Conservation (phyloP, 352 stramenopile species). For the Pythium coloratum region DNA sequence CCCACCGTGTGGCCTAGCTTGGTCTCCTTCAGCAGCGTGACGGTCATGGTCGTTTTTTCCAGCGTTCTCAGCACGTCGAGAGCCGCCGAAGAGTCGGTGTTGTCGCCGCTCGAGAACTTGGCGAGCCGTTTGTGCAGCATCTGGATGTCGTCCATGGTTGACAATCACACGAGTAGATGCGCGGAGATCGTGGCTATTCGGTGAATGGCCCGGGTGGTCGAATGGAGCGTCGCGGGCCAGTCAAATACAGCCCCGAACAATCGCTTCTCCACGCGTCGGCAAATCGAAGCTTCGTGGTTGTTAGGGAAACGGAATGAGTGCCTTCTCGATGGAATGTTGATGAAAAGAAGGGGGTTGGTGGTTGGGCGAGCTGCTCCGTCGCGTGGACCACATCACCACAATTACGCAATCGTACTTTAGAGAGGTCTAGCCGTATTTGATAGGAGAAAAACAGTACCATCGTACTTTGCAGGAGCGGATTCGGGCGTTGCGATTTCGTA, state of each 20-base stretch:
- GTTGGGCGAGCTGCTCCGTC: conserved; percentile 9
- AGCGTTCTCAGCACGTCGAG: conserved; percentile 67
- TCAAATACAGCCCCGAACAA: conserved; percentile 3
- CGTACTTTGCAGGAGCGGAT: conserved; percentile 13
- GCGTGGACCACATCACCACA: conserved; percentile 24
- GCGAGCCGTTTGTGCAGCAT: conserved; percentile 66
- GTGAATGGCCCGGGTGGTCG: background rate
- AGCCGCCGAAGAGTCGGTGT: conserved; percentile 52
- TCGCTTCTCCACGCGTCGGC: conserved; percentile 15
- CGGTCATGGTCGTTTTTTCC: conserved; percentile 58
- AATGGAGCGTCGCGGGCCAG: background rate
- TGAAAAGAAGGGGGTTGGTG: conserved; percentile 22
- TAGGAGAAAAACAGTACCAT: background rate
- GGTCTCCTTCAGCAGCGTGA: conserved; percentile 79
- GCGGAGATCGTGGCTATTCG: background rate
- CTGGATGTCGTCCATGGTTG: conserved; percentile 67
- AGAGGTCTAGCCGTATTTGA: conserved; percentile 7
- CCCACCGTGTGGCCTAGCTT: conserved; percentile 84
- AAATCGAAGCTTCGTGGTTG: background rate
- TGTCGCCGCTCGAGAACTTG: conserved; percentile 71
- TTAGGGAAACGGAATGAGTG: conserved; percentile 8
- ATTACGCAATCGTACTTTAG: background rate
- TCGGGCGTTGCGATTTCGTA: conserved; percentile 3
- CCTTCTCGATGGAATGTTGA: conserved; percentile 13
- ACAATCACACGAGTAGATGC: conserved; percentile 8